Evolutionary conservation across 768 basidiomycete species (phyloP).

Genomic region (Leccinum aurantiacum): DNA sequence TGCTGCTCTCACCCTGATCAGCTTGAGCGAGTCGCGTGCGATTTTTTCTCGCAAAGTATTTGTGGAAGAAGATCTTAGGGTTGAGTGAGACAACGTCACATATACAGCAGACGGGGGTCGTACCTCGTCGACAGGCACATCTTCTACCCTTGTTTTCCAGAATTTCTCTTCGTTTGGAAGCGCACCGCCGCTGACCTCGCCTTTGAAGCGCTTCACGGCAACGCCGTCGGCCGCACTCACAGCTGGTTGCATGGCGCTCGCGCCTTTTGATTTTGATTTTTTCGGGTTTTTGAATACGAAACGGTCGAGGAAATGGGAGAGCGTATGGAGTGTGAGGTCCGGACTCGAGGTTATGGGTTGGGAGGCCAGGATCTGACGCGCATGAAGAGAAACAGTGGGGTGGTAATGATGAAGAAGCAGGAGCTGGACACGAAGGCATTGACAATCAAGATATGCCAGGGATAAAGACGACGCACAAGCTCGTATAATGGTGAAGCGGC

Average conservation of each 20-base stretch:
- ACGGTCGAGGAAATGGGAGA: constrained; percentile 93
- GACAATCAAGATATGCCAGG: not conserved
- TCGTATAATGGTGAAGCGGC: constrained; percentile 85
- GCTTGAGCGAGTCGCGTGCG: constrained; percentile 51
- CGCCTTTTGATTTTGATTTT: constrained; percentile 67
- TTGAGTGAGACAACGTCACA: not conserved
- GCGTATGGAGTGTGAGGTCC: constrained; percentile 89
- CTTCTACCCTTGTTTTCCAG: constrained; percentile 62
- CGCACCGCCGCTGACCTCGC: constrained; percentile 47
- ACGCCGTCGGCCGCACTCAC: constrained; percentile 60
- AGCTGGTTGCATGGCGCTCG: constrained; percentile 94
- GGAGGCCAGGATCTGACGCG: constrained; percentile 72
- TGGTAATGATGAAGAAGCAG: constrained; percentile 87
- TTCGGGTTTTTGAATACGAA: constrained; percentile 98
- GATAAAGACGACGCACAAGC: constrained; percentile 53
- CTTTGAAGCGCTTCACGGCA: constrained; percentile 71
- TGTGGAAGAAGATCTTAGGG: constrained; percentile 84
- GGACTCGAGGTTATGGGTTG: constrained; percentile 78
- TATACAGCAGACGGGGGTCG: not conserved
- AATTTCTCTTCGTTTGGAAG: constrained; percentile 76
- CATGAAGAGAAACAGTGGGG: constrained; percentile 84
- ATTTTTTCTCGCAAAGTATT: constrained; percentile 77
- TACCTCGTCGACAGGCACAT: constrained; percentile 89
- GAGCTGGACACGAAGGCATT: constrained; percentile 42
- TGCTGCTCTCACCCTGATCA: constrained; percentile 33